Evolutionary conservation across 768 basidiomycete species (phyloP), one percentile per base, ranked within the genome.

Genomic region (Strobilomyces dryophilus): DNA sequence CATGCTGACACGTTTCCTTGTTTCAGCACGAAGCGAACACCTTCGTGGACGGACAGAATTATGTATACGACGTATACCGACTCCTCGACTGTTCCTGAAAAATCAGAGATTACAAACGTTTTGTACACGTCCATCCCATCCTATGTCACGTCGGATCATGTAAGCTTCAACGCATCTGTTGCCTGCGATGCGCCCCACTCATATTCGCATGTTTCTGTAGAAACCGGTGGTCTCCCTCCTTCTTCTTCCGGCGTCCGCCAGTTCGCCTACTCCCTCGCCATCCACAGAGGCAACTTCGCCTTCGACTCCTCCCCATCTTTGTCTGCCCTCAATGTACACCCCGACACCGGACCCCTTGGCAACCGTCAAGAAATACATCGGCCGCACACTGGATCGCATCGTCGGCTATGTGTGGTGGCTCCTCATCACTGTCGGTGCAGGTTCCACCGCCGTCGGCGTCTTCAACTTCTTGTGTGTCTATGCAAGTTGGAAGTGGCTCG

Each of bases 21-120:
- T 58, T 46, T 21, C 45, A 89, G 89, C 63, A 66, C 70, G 11
- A 87, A 82, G 63, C 84, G 95, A 10, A 78, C 76, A 2, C 95
- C 95, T 0, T 83, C 93, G 20, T 98, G 92, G 89, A 97, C 94
- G 27, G 95, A 98, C 69, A 80, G 95, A 42, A 80, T 98, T 41
- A 74, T 98, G 63, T 97, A 92, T 63, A 78, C 89, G 12, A 90
- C 89, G 6, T 75, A 84, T 64, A 78, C 78, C 20, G 89, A 91
- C 66, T 79, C 78, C 2, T 80, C 81, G 2, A 74, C 78, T 52
- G 68, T 68, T 8, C 74, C 75, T 8, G 73, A 79, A 10, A 62
- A 73, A 35, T 82, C 86, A 2, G 63, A 76, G 52, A 82, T 89
- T 55, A 76, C 67, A 4, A 89, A 86, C 55, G 52, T 89, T 18